Percentiles rank a stretch among this genome's conserved stretches.
Conservation (phyloP, 805 yeast genomes). For the Pichia ethanolica region DNA sequence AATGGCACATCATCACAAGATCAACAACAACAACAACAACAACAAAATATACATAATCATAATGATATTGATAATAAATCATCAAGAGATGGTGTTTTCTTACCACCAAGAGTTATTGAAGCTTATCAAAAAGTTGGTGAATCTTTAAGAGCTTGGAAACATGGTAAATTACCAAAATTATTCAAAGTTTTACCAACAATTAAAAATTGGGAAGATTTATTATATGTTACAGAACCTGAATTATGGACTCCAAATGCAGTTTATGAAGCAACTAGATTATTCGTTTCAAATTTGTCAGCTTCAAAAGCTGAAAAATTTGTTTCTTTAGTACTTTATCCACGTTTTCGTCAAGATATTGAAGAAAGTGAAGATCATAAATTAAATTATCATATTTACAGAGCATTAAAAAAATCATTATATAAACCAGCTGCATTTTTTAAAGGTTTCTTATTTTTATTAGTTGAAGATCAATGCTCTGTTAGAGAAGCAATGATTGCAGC, state of each 20-base stretch:
- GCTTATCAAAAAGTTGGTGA: constrained; percentile 91
- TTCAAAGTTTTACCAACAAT: constrained; percentile 92
- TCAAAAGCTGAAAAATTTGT: constrained; percentile 84
- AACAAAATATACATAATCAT: constrained; percentile 20
- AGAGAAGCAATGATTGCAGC: constrained; percentile 95
- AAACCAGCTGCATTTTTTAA: constrained; percentile 97
- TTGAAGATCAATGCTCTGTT: constrained; percentile 80
- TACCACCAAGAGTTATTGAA: constrained; percentile 94
- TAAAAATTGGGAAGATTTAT: constrained; percentile 91
- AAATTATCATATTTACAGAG: constrained; percentile 88
- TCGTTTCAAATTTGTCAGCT: constrained; percentile 84
- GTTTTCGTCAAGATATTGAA: constrained; percentile 66
- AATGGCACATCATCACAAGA: constrained; percentile 12
- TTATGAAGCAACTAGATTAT: constrained; percentile 89
- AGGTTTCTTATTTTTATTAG: constrained; percentile 88
- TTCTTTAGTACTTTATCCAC: constrained; percentile 55
- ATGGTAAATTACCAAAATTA: constrained; percentile 93
- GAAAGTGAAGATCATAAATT: constrained; percentile 68
- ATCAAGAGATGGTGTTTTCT: constrained; percentile 64
- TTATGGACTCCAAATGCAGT: constrained; percentile 93
- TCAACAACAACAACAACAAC: constrained; percentile 16
- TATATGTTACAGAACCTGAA: constrained; percentile 88
- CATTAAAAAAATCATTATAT: constrained; percentile 86
- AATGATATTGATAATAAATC: constrained; percentile 24
- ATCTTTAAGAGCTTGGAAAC: constrained; percentile 79